These are phyloP conservation scores for Coemansia sp. DNA, from an alignment of 192 early-diverging fungal species.

Conservation along the genomic window DNA sequence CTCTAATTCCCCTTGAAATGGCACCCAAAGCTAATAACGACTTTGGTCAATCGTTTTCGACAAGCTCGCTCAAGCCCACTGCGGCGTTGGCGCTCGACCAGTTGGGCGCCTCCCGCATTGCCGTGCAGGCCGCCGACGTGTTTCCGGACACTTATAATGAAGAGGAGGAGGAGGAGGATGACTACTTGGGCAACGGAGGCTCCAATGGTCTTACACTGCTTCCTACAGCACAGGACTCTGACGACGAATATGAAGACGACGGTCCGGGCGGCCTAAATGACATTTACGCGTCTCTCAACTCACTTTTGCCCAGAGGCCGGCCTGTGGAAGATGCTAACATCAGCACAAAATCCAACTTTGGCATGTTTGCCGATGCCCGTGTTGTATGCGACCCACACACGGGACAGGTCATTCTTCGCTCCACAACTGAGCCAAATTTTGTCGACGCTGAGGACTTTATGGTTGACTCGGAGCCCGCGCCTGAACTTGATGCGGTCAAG, in stretches of 20 bases:
- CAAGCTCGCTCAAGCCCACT: not conserved
- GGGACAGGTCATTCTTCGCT: constrained; percentile 11
- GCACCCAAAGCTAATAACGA: not conserved
- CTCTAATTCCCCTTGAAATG: not conserved
- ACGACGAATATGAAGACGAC: constrained; percentile 1
- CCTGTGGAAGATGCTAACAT: not conserved
- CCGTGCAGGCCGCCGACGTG: not conserved
- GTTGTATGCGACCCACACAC: constrained; percentile 14
- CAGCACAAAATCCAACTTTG: constrained; percentile 14
- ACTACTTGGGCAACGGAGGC: not conserved
- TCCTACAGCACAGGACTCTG: constrained; percentile 23
- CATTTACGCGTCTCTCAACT: constrained; percentile 2
- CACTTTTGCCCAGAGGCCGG: not conserved
- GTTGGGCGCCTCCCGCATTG: not conserved
- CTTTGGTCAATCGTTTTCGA: not conserved
- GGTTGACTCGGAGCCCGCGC: not conserved
- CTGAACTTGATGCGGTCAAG: constrained; percentile 36
- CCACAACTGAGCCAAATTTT: not conserved
- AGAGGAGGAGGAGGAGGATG: not conserved
- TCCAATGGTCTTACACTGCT: constrained; percentile 13
- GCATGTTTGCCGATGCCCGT: constrained; percentile 16
- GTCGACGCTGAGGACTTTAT: too few species aligned
- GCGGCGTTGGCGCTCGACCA: not conserved
- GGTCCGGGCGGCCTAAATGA: not conserved
- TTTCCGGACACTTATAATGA: constrained; percentile 1